Conservation (phyloP, 805 yeast genomes). For the Metschnikowia cerradonensis region DNA sequence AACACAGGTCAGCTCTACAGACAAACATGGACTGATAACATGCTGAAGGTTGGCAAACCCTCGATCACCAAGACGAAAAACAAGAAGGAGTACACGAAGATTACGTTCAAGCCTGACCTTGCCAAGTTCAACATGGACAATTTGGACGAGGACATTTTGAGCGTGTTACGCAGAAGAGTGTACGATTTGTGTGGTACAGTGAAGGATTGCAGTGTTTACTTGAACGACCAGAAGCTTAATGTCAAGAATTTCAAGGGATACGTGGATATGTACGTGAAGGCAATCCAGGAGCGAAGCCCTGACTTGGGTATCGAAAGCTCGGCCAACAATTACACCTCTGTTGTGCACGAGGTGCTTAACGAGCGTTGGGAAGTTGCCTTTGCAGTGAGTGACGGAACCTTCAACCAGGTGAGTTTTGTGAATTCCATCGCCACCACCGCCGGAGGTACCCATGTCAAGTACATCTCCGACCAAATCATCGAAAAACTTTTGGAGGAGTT, state of each 20-base stretch:
- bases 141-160: conserved; percentile 76
- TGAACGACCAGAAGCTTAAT: conserved; percentile 70
- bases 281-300: conserved; percentile 54
- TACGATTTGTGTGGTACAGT: conserved; percentile 95
- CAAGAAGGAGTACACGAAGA: conserved; percentile 75
- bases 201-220: conserved; percentile 68
- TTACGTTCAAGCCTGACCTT: conserved; percentile 86
- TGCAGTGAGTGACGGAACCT: conserved; percentile 84
- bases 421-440: conserved; percentile 96
- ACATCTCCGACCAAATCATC: conserved; percentile 79
- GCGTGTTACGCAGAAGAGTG: conserved; percentile 88
- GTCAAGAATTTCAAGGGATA: conserved; percentile 78
- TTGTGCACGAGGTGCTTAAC: conserved; percentile 75
- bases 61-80: conserved; percentile 56
- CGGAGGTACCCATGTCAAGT: conserved; percentile 94
- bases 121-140: conserved; percentile 78
- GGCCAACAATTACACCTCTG: conserved; percentile 37
- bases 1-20: conserved; percentile 56
- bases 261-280: conserved; percentile 82
- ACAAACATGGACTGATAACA: conserved; percentile 86
- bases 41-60: conserved; percentile 75
- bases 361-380: conserved; percentile 97
- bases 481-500: conserved; percentile 68
- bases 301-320: conserved; percentile 23
- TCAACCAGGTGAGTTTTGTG: conserved; percentile 94